Evolutionary conservation across 2,329 filamentous ascomycete genomes (phyloP).

Genomic region (Phaeosphaeriaceae sp.): DNA sequence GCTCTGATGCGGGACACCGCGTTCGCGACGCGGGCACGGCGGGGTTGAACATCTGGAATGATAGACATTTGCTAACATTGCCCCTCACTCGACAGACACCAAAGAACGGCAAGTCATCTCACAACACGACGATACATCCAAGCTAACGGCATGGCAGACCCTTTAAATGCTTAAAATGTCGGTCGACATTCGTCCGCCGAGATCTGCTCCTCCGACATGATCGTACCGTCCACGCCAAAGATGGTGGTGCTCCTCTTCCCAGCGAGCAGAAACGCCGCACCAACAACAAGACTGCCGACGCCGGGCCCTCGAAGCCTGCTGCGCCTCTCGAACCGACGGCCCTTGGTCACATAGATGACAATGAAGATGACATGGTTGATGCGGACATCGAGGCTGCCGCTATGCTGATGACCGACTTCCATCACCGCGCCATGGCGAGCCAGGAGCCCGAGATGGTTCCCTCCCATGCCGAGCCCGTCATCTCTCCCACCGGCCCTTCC

Average conservation of each 20-base stretch:
- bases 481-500: constrained; percentile 73
- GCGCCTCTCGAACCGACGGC: constrained; percentile 80
- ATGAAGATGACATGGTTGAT: constrained; percentile 89
- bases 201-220: constrained; percentile 96
- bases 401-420: constrained; percentile 97
- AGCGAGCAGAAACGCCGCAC: constrained; percentile 91
- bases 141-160: constrained; percentile 70
- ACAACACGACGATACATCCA: not conserved
- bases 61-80: constrained; percentile 40
- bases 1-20: constrained; percentile 44
- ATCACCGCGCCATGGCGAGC: constrained; percentile 89
- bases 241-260: constrained; percentile 90
- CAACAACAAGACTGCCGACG: constrained; percentile 64
- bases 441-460: constrained; percentile 64
- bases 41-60: not conserved
- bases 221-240: constrained; percentile 97
- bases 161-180: constrained; percentile 98
- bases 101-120: constrained; percentile 58
- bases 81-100: constrained; percentile 72
- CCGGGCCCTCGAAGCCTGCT: constrained; percentile 74
- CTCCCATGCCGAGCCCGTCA: constrained; percentile 68
- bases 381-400: constrained; percentile 97
- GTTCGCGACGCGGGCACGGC: constrained; percentile 45
- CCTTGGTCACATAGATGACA: constrained; percentile 90
- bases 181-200: constrained; percentile 97